These are phyloP conservation scores for Globisporangium uncinulatum DNA, from an alignment of 352 stramenopile genomes.

Conservation along the genomic window DNA sequence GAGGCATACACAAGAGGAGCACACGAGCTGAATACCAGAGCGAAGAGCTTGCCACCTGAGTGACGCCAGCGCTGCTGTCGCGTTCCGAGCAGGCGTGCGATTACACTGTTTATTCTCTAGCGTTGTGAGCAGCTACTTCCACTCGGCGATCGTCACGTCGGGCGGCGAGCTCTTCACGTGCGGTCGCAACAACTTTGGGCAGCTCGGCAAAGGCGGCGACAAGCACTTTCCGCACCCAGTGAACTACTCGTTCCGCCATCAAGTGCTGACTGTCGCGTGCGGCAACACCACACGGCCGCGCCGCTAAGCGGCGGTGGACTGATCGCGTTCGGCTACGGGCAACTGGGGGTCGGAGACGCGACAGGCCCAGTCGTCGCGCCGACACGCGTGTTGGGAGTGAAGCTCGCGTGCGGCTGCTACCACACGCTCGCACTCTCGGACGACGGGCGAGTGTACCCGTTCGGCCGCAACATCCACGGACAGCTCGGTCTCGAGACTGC, in stretches of 20 bases:
- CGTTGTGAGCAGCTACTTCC: conserved; percentile 91
- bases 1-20: too few relatives aligned
- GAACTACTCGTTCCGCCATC: conserved; percentile 32
- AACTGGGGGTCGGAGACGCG: conserved; percentile 71
- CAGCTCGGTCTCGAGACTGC: conserved; percentile 82
- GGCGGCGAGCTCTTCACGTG: conserved; percentile 82
- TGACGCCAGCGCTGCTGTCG: too few relatives aligned
- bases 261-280: conserved; percentile 75
- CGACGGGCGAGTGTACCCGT: conserved; percentile 88
- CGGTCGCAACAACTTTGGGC: conserved; percentile 91
- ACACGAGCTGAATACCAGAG: too few relatives aligned
- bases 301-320: conserved; percentile 53
- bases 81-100: too few relatives aligned
- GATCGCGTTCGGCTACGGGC: conserved; percentile 85
- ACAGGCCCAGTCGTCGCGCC: conserved; percentile 45
- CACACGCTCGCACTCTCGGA: conserved; percentile 80
- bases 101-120: too few relatives aligned
- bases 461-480: conserved; percentile 92
- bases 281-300: conserved; percentile 88
- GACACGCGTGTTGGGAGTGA: conserved; percentile 30
- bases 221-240: conserved; percentile 59
- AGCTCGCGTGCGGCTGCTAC: conserved; percentile 81
- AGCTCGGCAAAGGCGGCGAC: conserved; percentile 66
- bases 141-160: conserved; percentile 79
- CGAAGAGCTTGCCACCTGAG: too few relatives aligned